phyloP scores from a whole-genome alignment of 495 filamentous ascomycete genomes.

The Cladorrhinum samala region DNA sequence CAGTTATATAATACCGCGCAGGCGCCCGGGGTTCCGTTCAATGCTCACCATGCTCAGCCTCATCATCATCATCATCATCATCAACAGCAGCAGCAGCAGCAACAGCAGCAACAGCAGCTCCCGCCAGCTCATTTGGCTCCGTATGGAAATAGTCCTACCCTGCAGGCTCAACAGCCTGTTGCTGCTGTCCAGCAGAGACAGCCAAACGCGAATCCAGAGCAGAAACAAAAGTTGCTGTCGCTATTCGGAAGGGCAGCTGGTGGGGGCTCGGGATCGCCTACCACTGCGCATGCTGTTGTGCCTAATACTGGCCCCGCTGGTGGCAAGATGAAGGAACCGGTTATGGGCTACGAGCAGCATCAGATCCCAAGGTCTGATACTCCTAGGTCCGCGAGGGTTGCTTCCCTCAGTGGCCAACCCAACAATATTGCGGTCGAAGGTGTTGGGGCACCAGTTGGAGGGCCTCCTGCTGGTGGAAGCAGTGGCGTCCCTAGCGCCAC shows the following conservation, averaged over 20 bases:
- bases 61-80: constrained; percentile 10
- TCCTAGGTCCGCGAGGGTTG: constrained; percentile 32
- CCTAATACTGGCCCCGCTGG: constrained; percentile 28
- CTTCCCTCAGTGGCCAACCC: constrained; percentile 30
- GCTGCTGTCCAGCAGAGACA: constrained; percentile 11
- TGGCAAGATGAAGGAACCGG: constrained; percentile 29
- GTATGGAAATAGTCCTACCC: background rate
- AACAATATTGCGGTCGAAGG: constrained; percentile 9
- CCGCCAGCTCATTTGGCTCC: background rate
- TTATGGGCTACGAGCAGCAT: constrained; percentile 26
- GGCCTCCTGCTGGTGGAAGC: constrained; percentile 1
- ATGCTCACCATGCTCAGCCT: background rate
- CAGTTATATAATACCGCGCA: constrained; percentile 13
- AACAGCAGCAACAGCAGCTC: constrained; percentile 1
- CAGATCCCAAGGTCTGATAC: constrained; percentile 30
- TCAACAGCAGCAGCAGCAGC: constrained; percentile 14
- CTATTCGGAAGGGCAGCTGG: constrained; percentile 60
- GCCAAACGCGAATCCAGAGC: constrained; percentile 45
- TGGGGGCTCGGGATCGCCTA: constrained; percentile 21
- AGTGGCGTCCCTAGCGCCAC: constrained; percentile 17
- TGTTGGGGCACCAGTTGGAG: constrained; percentile 1
- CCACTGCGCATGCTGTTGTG: background rate
- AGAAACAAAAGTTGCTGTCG: constrained; percentile 62
- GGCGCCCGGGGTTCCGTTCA: constrained; percentile 19
- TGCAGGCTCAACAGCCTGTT: background rate